Evolutionary conservation across 331 rosid species (phyloP), one percentile per base, ranked within the genome.

Genomic region (Malus hybrid): DNA sequence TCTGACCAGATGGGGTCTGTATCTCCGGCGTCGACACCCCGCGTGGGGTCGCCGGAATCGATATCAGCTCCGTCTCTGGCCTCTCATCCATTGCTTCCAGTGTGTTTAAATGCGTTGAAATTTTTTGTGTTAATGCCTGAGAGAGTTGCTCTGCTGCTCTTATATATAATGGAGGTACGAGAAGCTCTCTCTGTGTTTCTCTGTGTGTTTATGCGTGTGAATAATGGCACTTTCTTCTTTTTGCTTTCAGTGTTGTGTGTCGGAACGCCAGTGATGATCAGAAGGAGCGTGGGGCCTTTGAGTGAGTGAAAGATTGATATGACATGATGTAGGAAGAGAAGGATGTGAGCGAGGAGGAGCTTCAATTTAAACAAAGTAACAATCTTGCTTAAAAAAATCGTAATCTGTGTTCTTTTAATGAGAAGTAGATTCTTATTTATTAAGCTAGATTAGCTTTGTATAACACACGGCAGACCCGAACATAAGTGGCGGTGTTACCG

Each of bases 1-100:
- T 86, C 84, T 92, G 96, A 30, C 97, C 96, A 0, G 99, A 75
- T 5, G 98, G 98, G 7, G 98, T 90, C 75, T 84, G 82, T 42
- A 87, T 91, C 90, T 94, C 97, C 62, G 99, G 99, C 69, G 97
- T 94, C 11, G 97, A 92, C 28, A 84, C 97, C 2, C 84, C 84
- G n/a, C 97, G 87, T 2, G 99, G 99, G 58, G 97, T 90, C 5
- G 97, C 99, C 57, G 97, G 99, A 68, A 92, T 92, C 10, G 99
- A 94, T 75, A 94, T 92, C 68, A 94, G 90, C 84, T 94, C 99
- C 24, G 97, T 92, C 84, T 94, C 99, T 4, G 93, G 93, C 74
- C 97, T 87, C 78, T 94, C 97, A 64, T 90, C 97, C 98, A 93
- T 88, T 50, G 7, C 7, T 48, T 48, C 19, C 44, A 39, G 44